Evolutionary conservation across 2,329 filamentous ascomycete species (phyloP).

Genomic region (Coccinonectria pachysandricola): DNA sequence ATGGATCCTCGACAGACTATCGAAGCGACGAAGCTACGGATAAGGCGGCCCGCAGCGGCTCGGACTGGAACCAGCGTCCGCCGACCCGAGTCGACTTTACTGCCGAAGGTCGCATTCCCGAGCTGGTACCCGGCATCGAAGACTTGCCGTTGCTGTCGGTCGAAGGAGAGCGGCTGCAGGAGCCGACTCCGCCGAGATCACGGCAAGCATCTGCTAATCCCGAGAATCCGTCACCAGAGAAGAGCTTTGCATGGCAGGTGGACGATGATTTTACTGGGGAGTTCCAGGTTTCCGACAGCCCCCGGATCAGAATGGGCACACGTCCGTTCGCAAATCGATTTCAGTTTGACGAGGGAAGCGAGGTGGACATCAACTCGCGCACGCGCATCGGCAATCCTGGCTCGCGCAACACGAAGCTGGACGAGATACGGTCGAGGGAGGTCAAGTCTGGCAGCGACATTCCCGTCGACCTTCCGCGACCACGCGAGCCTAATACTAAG

Average conservation of each 20-base stretch:
- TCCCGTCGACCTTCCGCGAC: conserved; percentile 9
- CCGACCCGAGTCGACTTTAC: conserved; percentile 16
- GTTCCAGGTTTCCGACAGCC: conserved; percentile 45
- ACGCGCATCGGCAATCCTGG: conserved; percentile 19
- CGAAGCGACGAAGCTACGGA: conserved; percentile 5
- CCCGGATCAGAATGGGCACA: conserved; percentile 34
- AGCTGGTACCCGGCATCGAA: conserved; percentile 29
- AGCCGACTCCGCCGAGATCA: conserved; percentile 1
- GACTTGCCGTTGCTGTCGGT: conserved; percentile 25
- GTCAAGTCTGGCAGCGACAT: conserved; percentile 23
- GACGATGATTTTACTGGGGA: conserved; percentile 49
- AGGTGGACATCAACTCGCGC: conserved; percentile 19
- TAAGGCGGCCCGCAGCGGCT: conserved; percentile 3
- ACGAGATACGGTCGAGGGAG: conserved; percentile 34
- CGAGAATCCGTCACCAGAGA: conserved; percentile 32
- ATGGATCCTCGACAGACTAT: conserved; percentile 5
- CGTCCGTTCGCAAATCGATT: conserved; percentile 27
- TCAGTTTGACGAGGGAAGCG: conserved; percentile 21
- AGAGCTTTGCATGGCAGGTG: conserved; percentile 44
- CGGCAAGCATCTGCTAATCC: conserved; percentile 1
- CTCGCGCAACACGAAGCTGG: conserved; percentile 32
- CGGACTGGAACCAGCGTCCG: conserved; percentile 10
- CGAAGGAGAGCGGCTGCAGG: conserved; percentile 13
- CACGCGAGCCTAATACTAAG: conserved; percentile 19
- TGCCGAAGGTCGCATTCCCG: conserved; percentile 24